Evolutionary conservation across 2,329 filamentous ascomycete species (phyloP), one percentile per base, ranked within the genome.

Genomic region (Monilinia laxa): DNA sequence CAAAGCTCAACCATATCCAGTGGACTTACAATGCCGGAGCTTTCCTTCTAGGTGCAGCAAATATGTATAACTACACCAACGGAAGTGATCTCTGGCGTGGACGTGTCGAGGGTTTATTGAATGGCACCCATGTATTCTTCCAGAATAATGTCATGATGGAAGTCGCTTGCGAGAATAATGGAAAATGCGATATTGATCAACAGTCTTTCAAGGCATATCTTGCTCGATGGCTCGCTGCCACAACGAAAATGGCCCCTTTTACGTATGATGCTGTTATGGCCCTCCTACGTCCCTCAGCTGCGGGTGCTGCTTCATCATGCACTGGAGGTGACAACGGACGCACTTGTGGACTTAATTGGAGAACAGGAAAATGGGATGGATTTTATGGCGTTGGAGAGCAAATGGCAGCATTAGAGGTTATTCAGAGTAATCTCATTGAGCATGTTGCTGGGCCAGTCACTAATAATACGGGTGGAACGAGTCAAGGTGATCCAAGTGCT

Each of bases 1-100:
- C 82, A 1, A 74, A 80, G 6, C 78, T 88, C 65, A 83, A 84
- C 20, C 83, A 82, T 2, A 85, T 88, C 68, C 87, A 90, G 73
- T 92, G 88, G 81, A 85, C 85, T 1, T 90, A 90, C 78, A 91
- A 91, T 72, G 82, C 84, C 7, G 90, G 88, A 20, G 84, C 83
- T 10, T 87, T 88, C 74, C 81, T 92, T 52, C 82, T 86, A 2
- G 89, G 89, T 11, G 84, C 85, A 0, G 87, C 88, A 2, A 88
- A 87, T 73, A 87, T 91, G 84, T 89, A 87, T 75, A 90, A 90
- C 0, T 82, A 85, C 76, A 87, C 85, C 4, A 79, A 79, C 65
- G 76, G 80, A 23, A 77, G 77, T 9, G 79, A 89, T 72, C 82
- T 84, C 16, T 90, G 87, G 87, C 82, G 82, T 64, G 79, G 82